Base-by-base conservation (phyloP, 106 monocot genomes). In the Dendrobium nobile region DNA sequence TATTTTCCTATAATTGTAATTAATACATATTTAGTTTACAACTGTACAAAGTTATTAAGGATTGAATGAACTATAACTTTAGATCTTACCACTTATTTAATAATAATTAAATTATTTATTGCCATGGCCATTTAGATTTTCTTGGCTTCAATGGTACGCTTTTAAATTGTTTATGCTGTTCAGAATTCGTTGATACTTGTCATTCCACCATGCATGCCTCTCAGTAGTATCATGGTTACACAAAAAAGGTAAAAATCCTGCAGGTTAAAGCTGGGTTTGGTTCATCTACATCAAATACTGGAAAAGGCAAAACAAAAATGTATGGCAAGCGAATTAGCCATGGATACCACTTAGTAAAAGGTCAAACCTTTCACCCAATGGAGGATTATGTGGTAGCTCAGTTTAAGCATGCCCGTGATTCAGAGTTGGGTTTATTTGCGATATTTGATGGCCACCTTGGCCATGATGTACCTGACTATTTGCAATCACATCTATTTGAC, bases 381-480 rank as follows among this genome's bases (percentile, higher is more conserved):
- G 98, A 98, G 83, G 98, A 98, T 83, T 98, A 95, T 83, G 74
- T 92, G 47, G 92, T 95, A 3, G 92, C 98, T 40, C 84, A 98
- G 73, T 98, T 88, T 82, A 88, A 78, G 78, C 79, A 92, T 83
- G 89, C 90, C 8, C 72, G 64, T 2, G 85, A 88, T 11, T 54
- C 58, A 75, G 92, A 98, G 73, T 79, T 98, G 78, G 98, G 98
- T 28, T 80, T 98, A 55, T 98, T 92, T 91, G 98, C 95, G 41
- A 98, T 98, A 75, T 98, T 95, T 83, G 98, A 98, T 81, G 98
- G 98, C 3, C 98, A 98, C 78, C 84, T 91, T 22, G 92, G 98
- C n/a, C 92, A 94, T 80, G 87, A 88, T 85, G 91, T 98, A 78
- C 83, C 98, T 9, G 89, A 92, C 77, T 98, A 93, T 82, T 80